Evolutionary conservation across 192 early-diverging fungal genomes (phyloP).

Genomic region (Borealophlyctis nickersoniae): DNA sequence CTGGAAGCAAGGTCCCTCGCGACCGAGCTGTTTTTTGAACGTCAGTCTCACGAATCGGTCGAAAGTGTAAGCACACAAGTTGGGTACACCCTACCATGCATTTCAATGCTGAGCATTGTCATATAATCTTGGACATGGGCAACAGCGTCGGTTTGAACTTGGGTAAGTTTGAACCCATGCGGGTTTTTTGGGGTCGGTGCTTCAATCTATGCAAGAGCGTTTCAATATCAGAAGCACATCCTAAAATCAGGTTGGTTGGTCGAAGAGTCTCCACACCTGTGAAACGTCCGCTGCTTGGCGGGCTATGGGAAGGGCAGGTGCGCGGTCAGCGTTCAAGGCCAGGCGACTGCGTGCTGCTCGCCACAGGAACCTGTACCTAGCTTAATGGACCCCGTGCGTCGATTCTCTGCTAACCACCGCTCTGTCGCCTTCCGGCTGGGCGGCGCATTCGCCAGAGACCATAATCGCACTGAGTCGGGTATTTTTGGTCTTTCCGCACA

Average conservation of each 20-base stretch:
- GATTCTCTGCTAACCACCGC: background rate
- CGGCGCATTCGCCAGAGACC: background rate
- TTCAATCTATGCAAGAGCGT: constrained; percentile 49
- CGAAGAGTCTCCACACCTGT: constrained; percentile 11
- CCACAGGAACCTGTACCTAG: no score
- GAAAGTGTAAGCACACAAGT: background rate
- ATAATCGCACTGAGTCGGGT: background rate
- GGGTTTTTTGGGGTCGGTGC: constrained; percentile 60
- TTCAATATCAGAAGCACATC: constrained; percentile 9
- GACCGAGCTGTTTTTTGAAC: constrained; percentile 25
- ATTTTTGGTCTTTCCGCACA: background rate
- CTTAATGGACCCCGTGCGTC: background rate
- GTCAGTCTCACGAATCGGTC: background rate
- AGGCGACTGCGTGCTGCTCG: no score
- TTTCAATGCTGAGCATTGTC: constrained; percentile 58
- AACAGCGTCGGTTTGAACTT: constrained; percentile 43
- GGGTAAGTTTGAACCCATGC: constrained; percentile 65
- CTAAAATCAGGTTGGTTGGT: constrained; percentile 9
- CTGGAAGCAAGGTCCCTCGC: constrained; percentile 53
- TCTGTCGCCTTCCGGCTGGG: background rate
- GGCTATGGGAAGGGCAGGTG: no score
- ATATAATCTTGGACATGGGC: constrained; percentile 44
- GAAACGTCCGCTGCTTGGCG: no score
- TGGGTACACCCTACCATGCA: constrained; percentile 41
- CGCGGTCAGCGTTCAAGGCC: no score